These are phyloP conservation scores for Penicillium sp. DNA, from an alignment of 2,329 filamentous ascomycete species.

Conservation along the genomic window DNA sequence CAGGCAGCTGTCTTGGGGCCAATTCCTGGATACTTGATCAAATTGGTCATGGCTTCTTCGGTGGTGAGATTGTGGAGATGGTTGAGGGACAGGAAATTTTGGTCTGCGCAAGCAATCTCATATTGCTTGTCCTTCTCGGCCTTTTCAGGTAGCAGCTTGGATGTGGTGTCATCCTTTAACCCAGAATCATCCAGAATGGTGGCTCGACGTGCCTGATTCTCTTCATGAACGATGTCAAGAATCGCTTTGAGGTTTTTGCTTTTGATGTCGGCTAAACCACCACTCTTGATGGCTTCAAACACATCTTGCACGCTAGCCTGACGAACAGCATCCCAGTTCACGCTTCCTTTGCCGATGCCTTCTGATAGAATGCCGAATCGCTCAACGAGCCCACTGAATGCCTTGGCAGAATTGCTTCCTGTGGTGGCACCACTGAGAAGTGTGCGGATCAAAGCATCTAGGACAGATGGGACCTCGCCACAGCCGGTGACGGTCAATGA, in stretches of 20 bases:
- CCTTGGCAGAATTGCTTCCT: conserved; percentile 59
- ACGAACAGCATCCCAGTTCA: conserved; percentile 70
- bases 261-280: conserved; percentile 68
- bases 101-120: conserved; percentile 56
- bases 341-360: conserved; percentile 65
- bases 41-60: conserved; percentile 55
- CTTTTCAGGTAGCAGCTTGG: conserved; percentile 33
- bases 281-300: conserved; percentile 64
- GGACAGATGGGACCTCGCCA: conserved; percentile 62
- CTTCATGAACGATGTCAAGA: conserved; percentile 66
- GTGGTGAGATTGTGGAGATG: conserved; percentile 55
- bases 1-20: conserved; percentile 65
- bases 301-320: conserved; percentile 57
- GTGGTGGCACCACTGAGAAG: conserved; percentile 60
- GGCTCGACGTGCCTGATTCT: conserved; percentile 58
- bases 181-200: conserved; percentile 45
- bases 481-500: conserved; percentile 69
- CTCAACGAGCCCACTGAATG: conserved; percentile 62
- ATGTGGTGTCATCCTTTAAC: conserved; percentile 36
- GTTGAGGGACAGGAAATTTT: conserved; percentile 61
- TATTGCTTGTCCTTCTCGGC: conserved; percentile 51
- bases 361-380: conserved; percentile 61
- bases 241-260: conserved; percentile 69
- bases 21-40: conserved; percentile 60
- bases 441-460: conserved; percentile 62